These are phyloP conservation scores for Yamadazyma triangularis DNA, from an alignment of 1,139 yeast genomes.

Conservation along the genomic window DNA sequence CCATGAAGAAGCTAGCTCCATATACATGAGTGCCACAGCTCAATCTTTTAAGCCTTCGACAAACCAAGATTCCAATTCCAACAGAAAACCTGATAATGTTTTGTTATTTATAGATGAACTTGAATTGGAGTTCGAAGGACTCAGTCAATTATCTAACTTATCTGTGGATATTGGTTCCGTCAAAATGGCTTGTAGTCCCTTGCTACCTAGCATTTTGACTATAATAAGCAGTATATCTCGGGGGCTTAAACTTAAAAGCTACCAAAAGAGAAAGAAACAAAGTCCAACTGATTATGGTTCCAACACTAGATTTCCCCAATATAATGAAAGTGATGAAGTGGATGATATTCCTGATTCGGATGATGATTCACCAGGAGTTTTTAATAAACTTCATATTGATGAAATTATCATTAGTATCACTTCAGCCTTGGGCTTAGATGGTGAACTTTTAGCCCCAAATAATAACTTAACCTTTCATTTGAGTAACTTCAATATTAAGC, in stretches of 20 bases:
- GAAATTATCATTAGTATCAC: slow-evolving; percentile 37
- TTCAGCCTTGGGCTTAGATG: slow-evolving; percentile 38
- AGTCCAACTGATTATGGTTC: slow-evolving; percentile 1
- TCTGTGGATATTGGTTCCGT: slow-evolving; percentile 42
- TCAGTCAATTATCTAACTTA: slow-evolving; percentile 45
- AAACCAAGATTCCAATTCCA: slow-evolving; percentile 3
- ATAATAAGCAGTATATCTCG: slow-evolving; percentile 29
- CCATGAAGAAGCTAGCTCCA: slow-evolving; percentile 64
- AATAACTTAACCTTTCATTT: slow-evolving; percentile 25
- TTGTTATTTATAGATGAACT: slow-evolving; percentile 31
- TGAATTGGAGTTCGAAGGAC: slow-evolving; percentile 47
- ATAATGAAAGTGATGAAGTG: slow-evolving; percentile 11
- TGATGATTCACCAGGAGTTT: slow-evolving; percentile 11
- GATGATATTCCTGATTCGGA: neutral
- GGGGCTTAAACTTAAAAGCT: slow-evolving; percentile 26
- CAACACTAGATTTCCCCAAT: slow-evolving; percentile 24
- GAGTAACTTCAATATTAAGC: slow-evolving; percentile 34
- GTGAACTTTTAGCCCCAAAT: slow-evolving; percentile 30
- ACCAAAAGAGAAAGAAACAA: slow-evolving; percentile 24
- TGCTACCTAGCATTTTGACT: slow-evolving; percentile 30
- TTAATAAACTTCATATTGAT: slow-evolving; percentile 31
- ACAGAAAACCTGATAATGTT: slow-evolving; percentile 9
- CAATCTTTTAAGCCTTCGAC: slow-evolving; percentile 24
- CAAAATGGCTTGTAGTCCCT: slow-evolving; percentile 37
- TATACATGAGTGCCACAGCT: slow-evolving; percentile 81